Conservation (phyloP, 805 yeast genomes). For the Schwanniomyces yamadae region DNA sequence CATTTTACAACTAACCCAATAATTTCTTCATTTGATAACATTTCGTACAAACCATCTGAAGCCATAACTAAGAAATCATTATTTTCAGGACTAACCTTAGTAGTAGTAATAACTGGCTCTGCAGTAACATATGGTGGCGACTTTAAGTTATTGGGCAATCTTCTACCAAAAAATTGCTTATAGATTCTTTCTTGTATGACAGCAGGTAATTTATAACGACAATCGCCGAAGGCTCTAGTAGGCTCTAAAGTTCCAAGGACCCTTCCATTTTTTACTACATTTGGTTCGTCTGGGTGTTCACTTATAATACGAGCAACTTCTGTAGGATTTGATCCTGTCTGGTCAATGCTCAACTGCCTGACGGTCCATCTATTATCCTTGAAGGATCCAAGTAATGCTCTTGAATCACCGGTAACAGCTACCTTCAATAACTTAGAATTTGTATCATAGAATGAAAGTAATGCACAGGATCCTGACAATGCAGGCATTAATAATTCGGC, state of each 20-base stretch:
- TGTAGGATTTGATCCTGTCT: constrained; percentile 86
- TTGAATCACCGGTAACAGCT: constrained; percentile 95
- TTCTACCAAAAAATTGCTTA: constrained; percentile 76
- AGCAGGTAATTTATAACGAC: constrained; percentile 82
- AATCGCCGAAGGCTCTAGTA: constrained; percentile 95
- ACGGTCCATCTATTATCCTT: constrained; percentile 82
- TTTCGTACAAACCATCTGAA: constrained; percentile 90
- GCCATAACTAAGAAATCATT: constrained; percentile 90
- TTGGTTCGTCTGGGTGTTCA: constrained; percentile 91
- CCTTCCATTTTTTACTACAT: constrained; percentile 81
- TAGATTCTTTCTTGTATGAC: constrained; percentile 73
- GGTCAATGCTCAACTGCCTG: constrained; percentile 81
- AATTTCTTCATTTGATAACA: constrained; percentile 88
- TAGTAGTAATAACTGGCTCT: constrained; percentile 85
- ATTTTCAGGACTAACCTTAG: constrained; percentile 65
- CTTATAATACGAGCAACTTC: constrained; percentile 79
- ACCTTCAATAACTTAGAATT: constrained; percentile 69
- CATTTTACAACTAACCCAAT: constrained; percentile 90
- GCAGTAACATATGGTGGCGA: constrained; percentile 99
- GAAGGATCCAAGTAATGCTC: constrained; percentile 82
- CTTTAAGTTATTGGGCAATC: constrained; percentile 66
- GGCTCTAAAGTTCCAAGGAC: constrained; percentile 94
- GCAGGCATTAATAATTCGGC: constrained; percentile 87
- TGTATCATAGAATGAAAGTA: constrained; percentile 84
- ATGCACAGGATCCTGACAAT: constrained; percentile 90